A percentile compares a stretch with the other conserved stretches of the same genome.
These are phyloP conservation scores for Crinitomyces ghanaensis DNA, from an alignment of 805 yeast species.

Conservation along the genomic window DNA sequence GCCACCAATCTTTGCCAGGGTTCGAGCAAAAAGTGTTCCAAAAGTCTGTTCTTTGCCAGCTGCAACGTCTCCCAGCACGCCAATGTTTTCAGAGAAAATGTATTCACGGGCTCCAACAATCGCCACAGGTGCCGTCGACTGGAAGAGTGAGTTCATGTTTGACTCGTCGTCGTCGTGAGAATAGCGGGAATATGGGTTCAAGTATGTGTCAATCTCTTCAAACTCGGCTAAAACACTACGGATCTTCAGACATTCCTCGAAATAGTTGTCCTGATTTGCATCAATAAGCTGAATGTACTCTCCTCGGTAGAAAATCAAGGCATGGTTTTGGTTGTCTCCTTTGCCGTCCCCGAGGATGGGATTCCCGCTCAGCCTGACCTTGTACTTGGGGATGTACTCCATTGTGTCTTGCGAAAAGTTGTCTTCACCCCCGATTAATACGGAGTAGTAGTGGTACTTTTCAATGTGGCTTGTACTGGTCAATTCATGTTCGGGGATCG, in stretches of 20 bases:
- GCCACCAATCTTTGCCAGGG: slow-evolving; percentile 88
- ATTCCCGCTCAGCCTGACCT: slow-evolving; percentile 60
- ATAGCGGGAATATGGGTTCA: slow-evolving; percentile 12
- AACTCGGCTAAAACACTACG: slow-evolving; percentile 67
- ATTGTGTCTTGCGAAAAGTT: slow-evolving; percentile 44
- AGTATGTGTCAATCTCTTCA: slow-evolving; percentile 37
- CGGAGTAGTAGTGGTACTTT: slow-evolving; percentile 52
- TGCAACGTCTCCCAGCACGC: slow-evolving; percentile 89
- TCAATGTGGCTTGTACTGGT: not conserved
- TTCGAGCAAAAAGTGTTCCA: slow-evolving; percentile 90
- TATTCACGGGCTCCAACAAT: slow-evolving; percentile 93
- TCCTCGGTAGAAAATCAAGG: slow-evolving; percentile 64
- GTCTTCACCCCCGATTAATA: slow-evolving; percentile 62
- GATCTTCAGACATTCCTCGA: slow-evolving; percentile 72
- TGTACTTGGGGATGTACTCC: slow-evolving; percentile 46
- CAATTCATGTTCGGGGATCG: slow-evolving; percentile 5
- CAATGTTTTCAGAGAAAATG: slow-evolving; percentile 85
- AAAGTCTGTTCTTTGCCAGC: slow-evolving; percentile 97
- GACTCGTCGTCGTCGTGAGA: not conserved
- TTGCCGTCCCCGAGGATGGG: slow-evolving; percentile 82
- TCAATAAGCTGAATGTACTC: slow-evolving; percentile 72
- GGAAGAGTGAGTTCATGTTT: not conserved
- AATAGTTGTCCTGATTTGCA: slow-evolving; percentile 74
- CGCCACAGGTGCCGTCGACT: slow-evolving; percentile 68
- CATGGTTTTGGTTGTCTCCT: slow-evolving; percentile 72